Conservation (phyloP, 805 yeast genomes). For the Lipomyces orientalis region DNA sequence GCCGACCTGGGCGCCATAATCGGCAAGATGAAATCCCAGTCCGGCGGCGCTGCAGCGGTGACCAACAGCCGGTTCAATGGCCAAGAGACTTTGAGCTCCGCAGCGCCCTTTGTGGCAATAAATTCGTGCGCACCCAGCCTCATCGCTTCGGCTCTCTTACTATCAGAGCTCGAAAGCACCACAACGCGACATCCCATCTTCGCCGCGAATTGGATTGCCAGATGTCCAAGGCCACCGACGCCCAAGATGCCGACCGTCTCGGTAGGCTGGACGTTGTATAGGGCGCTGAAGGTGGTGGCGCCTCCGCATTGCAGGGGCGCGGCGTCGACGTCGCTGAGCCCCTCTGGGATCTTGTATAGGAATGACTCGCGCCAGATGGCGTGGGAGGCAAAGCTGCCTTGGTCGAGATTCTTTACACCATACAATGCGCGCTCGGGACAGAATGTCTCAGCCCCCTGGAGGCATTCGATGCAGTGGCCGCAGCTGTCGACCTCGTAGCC, state of each 20-base stretch:
- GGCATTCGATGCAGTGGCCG: no score
- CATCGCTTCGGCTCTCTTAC: constrained; percentile 57
- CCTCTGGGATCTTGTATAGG: constrained; percentile 62
- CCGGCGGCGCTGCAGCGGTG: background rate
- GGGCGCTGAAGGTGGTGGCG: constrained; percentile 65
- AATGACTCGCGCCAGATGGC: no score
- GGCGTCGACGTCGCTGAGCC: constrained; percentile 53
- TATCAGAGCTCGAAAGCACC: constrained; percentile 59
- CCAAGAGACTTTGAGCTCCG: background rate
- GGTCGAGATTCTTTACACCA: no score
- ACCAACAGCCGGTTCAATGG: background rate
- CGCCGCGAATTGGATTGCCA: constrained; percentile 61
- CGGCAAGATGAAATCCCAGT: background rate
- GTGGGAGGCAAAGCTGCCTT: no score
- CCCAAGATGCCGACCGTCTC: constrained; percentile 58
- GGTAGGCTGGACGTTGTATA: constrained; percentile 45
- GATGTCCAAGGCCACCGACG: constrained; percentile 63
- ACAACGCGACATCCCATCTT: constrained; percentile 66
- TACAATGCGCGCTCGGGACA: no score
- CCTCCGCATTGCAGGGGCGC: constrained; percentile 75
- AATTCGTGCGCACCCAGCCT: constrained; percentile 60
- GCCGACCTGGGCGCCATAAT: background rate
- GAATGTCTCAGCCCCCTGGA: no score
- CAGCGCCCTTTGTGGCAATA: constrained; percentile 57
- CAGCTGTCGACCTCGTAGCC: no score